Base-by-base conservation (phyloP, 371 early-diverging fungal species). In the Batkoa obscura region DNA sequence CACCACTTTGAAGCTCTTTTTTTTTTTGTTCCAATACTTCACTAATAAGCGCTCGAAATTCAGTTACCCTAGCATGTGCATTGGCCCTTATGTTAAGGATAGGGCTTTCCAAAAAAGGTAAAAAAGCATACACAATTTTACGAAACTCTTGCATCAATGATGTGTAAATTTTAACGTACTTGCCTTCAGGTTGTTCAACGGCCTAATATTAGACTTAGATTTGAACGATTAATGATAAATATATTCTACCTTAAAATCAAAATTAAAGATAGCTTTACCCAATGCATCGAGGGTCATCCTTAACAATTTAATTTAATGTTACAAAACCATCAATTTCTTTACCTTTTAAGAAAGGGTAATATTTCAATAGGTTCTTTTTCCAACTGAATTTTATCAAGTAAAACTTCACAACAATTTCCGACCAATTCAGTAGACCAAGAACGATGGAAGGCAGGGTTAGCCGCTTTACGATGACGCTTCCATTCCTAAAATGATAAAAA, bases 361-460 rank as follows among this genome's bases (percentile, higher is more conserved):
- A 23, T 23, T 23, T 23, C 23, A 23, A 23, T 23, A 23, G 23
- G 23, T 23, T 23, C 23, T 23, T 23, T 23, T 23, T 23, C 23
- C 23, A 23, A 23, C 23, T 23, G 23, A 23, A 23, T 23, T 23
- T 23, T 23, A 23, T 23, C 23, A 23, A 23, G 23, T 23, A 23
- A 23, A 23, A 23, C 23, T 23, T 23, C 23, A 23, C 23, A 23
- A 70, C 58, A 0, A 37, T 59, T 15, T 0, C 62, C 68, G 59
- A 72, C 68, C 2, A 49, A 32, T 10, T 61, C 59, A 1, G 67
- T 39, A 0, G 70, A 64, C 60, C 64, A 62, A 1, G 62, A 50
- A 17, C 65, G 57, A 13, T 65, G 67, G 37, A 72, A 72, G 0
- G 60, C 65, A 0, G 69, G 68, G 13, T 68, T 69, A 1, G 63